Evolutionary conservation across 345 rosid species (phyloP).

Genomic region (Firmiana major): DNA sequence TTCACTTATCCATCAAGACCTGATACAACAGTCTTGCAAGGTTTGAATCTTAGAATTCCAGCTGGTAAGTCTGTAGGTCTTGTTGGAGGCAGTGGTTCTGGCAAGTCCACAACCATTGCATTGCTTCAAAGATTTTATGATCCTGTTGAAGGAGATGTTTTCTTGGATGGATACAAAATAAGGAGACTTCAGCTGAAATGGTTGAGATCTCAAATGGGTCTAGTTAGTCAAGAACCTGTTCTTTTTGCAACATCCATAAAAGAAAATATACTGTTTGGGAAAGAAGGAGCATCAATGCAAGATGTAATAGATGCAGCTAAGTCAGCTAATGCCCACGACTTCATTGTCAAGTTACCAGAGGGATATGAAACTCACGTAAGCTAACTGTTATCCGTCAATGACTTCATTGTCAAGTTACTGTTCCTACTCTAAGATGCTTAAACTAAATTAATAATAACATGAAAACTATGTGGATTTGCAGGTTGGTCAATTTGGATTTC

Average conservation of each 20-base stretch:
- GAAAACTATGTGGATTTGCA: conserved; percentile 21
- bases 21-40: conserved; percentile 50
- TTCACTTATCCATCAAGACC: conserved; percentile 65
- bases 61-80: conserved; percentile 62
- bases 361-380: conserved; percentile 69
- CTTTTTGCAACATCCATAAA: conserved; percentile 56
- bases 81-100: conserved; percentile 71
- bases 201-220: conserved; percentile 62
- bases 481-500: conserved; percentile 70
- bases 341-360: conserved; percentile 55
- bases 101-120: conserved; percentile 60
- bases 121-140: conserved; percentile 67
- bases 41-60: conserved; percentile 49
- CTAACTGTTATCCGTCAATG: conserved; percentile 7
- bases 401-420: too few relatives aligned
- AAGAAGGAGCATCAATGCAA: conserved; percentile 60
- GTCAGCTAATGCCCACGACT: conserved; percentile 64
- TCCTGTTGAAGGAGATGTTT: conserved; percentile 48
- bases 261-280: conserved; percentile 62
- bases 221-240: conserved; percentile 64
- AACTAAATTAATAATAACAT: background rate
- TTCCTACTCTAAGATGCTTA: background rate
- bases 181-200: conserved; percentile 59
- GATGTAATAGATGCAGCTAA: conserved; percentile 51
- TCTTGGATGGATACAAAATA: conserved; percentile 56